These are phyloP conservation scores for Nematocida major DNA, from an alignment of 371 early-diverging fungal genomes.

Conservation along the genomic window DNA sequence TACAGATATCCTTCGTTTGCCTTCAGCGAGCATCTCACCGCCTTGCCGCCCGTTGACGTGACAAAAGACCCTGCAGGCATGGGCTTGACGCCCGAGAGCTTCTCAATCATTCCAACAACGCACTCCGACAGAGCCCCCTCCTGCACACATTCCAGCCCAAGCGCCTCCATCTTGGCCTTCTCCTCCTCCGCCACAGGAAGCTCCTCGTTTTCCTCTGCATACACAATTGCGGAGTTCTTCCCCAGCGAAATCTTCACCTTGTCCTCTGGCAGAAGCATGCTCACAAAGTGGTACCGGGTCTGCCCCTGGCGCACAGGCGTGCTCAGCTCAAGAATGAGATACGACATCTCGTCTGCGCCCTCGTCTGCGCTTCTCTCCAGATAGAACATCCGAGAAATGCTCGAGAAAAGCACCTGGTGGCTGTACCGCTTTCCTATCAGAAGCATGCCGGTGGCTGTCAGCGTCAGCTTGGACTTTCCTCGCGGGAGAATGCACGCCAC, in stretches of 20 bases:
- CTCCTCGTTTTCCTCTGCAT: constrained; percentile 34
- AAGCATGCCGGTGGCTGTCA: constrained; percentile 56
- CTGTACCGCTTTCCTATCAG: constrained; percentile 63
- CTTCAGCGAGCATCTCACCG: constrained; percentile 87
- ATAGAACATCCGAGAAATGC: constrained; percentile 50
- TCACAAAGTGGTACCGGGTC: constrained; percentile 87
- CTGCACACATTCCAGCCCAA: constrained; percentile 74
- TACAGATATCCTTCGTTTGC: constrained; percentile 92
- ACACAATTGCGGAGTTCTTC: constrained; percentile 22
- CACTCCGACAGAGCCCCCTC: constrained; percentile 78
- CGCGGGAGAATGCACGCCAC: constrained; percentile 58
- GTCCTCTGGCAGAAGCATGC: constrained; percentile 72
- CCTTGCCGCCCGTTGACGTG: constrained; percentile 66
- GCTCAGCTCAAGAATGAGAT: constrained; percentile 80
- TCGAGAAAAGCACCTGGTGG: constrained; percentile 60
- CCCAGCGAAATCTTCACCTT: constrained; percentile 20
- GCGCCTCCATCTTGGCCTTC: constrained; percentile 63
- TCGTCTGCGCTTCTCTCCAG: constrained; percentile 54
- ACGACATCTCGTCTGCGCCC: constrained; percentile 44
- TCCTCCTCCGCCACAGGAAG: constrained; percentile 63
- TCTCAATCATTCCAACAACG: constrained; percentile 78
- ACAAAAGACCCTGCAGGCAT: constrained; percentile 67
- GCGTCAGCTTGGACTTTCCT: constrained; percentile 61
- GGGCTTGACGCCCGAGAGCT: constrained; percentile 72
- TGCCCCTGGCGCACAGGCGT: constrained; percentile 95